Conservation (phyloP, 2,329 filamentous ascomycete genomes). For the Capronia coronata region DNA sequence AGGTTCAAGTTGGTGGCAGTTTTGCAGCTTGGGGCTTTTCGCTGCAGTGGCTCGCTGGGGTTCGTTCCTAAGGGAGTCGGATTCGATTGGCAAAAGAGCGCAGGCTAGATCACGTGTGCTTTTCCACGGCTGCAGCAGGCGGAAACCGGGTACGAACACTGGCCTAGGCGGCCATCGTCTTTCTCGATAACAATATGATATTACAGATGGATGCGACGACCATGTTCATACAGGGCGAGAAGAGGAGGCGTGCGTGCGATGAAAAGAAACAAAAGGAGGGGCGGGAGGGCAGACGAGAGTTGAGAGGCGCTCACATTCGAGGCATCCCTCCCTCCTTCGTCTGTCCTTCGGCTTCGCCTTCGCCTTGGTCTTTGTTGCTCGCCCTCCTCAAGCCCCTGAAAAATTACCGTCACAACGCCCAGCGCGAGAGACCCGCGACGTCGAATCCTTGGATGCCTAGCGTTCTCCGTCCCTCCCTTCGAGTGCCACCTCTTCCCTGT, state of each 20-base stretch:
- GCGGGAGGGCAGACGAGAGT: slow-evolving; percentile 3
- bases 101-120: slow-evolving; percentile 21
- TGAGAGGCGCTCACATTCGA: slow-evolving; percentile 7
- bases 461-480: slow-evolving; percentile 3
- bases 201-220: slow-evolving; percentile 12
- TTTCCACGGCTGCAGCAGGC: slow-evolving; percentile 7
- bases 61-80: slow-evolving; percentile 9
- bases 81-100: slow-evolving; percentile 18
- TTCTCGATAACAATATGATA: slow-evolving; percentile 3
- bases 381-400: slow-evolving; percentile 11
- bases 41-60: slow-evolving; percentile 9
- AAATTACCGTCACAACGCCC: slow-evolving; percentile 13
- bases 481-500: neutral
- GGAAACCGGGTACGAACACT: neutral
- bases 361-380: slow-evolving; percentile 30
- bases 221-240: slow-evolving; percentile 1
- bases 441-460: slow-evolving; percentile 3
- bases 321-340: slow-evolving; percentile 3
- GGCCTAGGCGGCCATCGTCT: neutral
- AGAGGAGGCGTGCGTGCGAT: slow-evolving; percentile 7
- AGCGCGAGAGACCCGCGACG: slow-evolving; percentile 8
- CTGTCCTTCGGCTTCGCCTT: slow-evolving; percentile 32
- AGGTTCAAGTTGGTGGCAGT: slow-evolving; percentile 6
- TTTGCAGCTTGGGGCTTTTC: slow-evolving; percentile 10
- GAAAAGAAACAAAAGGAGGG: slow-evolving; percentile 19